Evolutionary conservation across 768 basidiomycete species (phyloP), one percentile per base, ranked within the genome.

Genomic region (Mycena indigotica): DNA sequence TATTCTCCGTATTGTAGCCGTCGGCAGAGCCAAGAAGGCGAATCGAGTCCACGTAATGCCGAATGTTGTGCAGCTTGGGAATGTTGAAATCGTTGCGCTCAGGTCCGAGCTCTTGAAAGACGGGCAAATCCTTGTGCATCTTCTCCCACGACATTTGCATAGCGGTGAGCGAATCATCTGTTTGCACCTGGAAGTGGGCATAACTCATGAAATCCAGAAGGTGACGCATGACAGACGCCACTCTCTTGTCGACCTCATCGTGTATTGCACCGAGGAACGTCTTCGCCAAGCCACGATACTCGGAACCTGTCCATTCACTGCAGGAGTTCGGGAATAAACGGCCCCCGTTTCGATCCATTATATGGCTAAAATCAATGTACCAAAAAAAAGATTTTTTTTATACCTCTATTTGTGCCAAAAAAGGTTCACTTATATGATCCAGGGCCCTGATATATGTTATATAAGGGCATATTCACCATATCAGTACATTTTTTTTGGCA

Each of bases 41-140:
- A 19, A 78, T 74, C 0, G 46, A 48, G 0, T 57, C 19, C 0
- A 45, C 28, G 52, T 76, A 76, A 44, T 76, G 73, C 0, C 50
- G 24, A 4, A 69, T 23, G 10, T 8, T 17, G 17, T 35, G 32
- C 17, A 35, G 8, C 32, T 35, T 35, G 32, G 32, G 32, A 17
- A 79, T 65, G 25, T 75, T 69, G 61, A 79, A 77, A 35, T 74
- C 35, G 1, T 55, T 28, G 1, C 68, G 65, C n/a, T n/a, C n/a
- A 24, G 73, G 65, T 17, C 65, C 67, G 2, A 70, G 62, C 15
- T 30, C 38, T 5, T 52, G 10, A 17, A 58, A 58, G 19, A 58
- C 25, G 1, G 26, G n/a, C 12, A 53, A 53, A 28, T 58, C 53
- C 5, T 38, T 48, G 16, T 58, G 57, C 21, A 58, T 53, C 2